These are phyloP conservation scores for Thalassiosira hispida DNA, from an alignment of 352 stramenopile species.

Conservation along the genomic window DNA sequence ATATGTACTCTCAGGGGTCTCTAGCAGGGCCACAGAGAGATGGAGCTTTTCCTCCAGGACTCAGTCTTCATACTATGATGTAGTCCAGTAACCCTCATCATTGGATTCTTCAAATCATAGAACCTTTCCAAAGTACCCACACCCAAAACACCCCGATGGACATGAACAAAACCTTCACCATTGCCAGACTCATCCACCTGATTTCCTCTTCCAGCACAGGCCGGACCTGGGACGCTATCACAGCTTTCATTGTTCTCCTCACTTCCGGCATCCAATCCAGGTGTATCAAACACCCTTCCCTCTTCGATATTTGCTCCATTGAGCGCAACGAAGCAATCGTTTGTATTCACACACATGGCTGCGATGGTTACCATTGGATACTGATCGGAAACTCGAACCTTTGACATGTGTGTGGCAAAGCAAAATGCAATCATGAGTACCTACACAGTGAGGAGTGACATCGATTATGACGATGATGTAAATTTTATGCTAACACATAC, in stretches of 20 bases:
- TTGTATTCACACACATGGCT: conserved; percentile 56
- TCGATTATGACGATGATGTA: no score
- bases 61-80: no score
- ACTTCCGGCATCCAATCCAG: conserved; percentile 49
- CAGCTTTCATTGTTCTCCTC: conserved; percentile 65
- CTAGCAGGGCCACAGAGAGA: no score
- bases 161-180: conserved; percentile 56
- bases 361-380: conserved; percentile 46
- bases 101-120: conserved; percentile 58
- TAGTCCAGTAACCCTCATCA: conserved; percentile 35
- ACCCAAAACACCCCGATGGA: conserved; percentile 48
- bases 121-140: conserved; percentile 13
- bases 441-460: no score
- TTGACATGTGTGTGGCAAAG: no score
- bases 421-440: no score
- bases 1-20: no score
- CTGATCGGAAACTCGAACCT: conserved; percentile 18
- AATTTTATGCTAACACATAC: no score
- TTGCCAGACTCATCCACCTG: conserved; percentile 21
- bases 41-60: no score
- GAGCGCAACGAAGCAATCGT: conserved; percentile 65
- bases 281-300: conserved; percentile 14
- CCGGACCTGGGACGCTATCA: conserved; percentile 41
- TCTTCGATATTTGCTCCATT: conserved; percentile 30
- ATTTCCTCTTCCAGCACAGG: conserved; percentile 35